phyloP scores from a whole-genome alignment of 495 filamentous ascomycete species.

The Glonium stellatum region DNA sequence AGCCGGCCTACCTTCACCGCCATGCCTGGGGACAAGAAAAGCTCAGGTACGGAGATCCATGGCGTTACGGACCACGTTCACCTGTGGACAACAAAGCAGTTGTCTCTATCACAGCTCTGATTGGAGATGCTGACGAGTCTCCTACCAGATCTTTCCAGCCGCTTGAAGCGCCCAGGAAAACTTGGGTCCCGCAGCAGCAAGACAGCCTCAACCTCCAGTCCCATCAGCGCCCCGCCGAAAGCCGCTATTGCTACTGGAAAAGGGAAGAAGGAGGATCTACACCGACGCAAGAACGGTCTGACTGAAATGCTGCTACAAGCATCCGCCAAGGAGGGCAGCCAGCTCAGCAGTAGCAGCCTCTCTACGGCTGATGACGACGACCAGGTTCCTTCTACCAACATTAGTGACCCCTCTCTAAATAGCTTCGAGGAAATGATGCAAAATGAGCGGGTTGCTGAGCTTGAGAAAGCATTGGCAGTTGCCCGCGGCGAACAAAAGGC shows the following conservation, averaged over 20 bases:
- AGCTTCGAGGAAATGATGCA: constrained; percentile 12
- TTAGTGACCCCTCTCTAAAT: neutral
- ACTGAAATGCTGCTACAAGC: constrained; percentile 20
- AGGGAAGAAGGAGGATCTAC: constrained; percentile 24
- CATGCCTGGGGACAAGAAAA: constrained; percentile 16
- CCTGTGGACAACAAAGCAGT: neutral
- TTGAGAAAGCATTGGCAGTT: constrained; percentile 19
- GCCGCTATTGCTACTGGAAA: constrained; percentile 17
- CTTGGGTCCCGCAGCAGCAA: constrained; percentile 10
- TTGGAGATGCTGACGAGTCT: neutral
- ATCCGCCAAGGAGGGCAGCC: constrained; percentile 4
- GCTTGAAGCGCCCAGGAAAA: constrained; percentile 20
- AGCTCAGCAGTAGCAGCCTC: constrained; percentile 1
- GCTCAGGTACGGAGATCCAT: constrained; percentile 10
- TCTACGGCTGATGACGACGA: constrained; percentile 11
- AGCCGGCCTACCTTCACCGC: neutral
- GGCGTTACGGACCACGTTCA: neutral
- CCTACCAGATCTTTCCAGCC: constrained; percentile 16
- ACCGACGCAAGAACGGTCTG: constrained; percentile 22
- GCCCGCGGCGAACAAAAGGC: constrained; percentile 17
- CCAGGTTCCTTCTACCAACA: neutral
- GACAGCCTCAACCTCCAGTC: constrained; percentile 2
- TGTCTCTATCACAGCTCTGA: neutral
- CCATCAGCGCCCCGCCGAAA: constrained; percentile 20
- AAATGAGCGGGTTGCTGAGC: constrained; percentile 16